These are phyloP conservation scores for Solanum aculeatissimum DNA, from an alignment of 305 asterid species.

Conservation along the genomic window DNA sequence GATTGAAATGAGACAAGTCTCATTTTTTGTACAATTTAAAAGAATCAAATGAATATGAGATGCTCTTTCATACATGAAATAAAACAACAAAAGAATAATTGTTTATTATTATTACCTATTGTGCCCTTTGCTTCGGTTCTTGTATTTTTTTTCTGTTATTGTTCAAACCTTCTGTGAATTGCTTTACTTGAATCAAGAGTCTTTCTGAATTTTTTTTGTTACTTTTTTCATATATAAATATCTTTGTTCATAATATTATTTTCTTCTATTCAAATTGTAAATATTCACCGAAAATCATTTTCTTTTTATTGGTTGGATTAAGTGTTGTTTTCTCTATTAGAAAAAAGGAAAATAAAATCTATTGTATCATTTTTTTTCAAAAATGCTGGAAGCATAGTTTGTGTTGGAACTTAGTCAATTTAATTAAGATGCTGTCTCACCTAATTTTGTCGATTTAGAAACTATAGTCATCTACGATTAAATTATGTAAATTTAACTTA, in stretches of 20 bases:
- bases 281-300: not conserved
- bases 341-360: too few relatives aligned
- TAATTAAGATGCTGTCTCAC: not conserved
- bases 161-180: not conserved
- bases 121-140: not conserved
- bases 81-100: too few relatives aligned
- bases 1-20: too few relatives aligned
- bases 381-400: not conserved
- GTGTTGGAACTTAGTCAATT: not conserved
- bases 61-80: too few relatives aligned
- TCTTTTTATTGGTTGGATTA: too few relatives aligned
- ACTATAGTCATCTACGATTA: not conserved
- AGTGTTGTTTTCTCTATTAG: too few relatives aligned
- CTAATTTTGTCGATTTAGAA: not conserved
- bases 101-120: not conserved
- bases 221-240: too few relatives aligned
- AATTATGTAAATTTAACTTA: not conserved
- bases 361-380: not conserved
- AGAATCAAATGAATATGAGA: too few relatives aligned
- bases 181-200: not conserved
- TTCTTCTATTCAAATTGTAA: not conserved
- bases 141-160: not conserved
- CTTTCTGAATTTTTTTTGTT: too few relatives aligned
- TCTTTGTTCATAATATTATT: too few relatives aligned
- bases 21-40: too few relatives aligned